A percentile compares a stretch with the other conserved stretches of the same genome.
Conservation (phyloP, 345 rosid species). For the Gossypium australe region DNA sequence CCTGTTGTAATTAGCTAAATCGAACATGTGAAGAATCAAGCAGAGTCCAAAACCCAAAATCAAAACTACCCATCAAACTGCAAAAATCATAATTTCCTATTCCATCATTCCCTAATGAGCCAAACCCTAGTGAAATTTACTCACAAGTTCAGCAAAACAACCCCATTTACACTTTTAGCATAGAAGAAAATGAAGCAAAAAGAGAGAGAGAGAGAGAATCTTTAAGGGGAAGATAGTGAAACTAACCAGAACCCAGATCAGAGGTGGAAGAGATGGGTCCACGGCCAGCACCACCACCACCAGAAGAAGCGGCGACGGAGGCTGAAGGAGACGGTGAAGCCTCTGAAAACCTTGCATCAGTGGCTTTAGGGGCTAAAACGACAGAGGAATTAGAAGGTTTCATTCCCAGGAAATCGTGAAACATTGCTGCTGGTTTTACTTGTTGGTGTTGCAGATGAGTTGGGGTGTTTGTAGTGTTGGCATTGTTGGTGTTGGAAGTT, state of each 20-base stretch:
- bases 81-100: constrained; percentile 1
- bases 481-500: constrained; percentile 27
- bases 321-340: constrained; percentile 45
- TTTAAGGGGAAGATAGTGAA: neutral
- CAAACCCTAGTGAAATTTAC: neutral
- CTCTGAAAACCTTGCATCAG: constrained; percentile 24
- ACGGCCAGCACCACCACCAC: constrained; percentile 36
- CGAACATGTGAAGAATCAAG: neutral
- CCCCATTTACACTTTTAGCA: neutral
- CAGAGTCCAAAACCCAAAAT: constrained; percentile 14
- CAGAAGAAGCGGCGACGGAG: constrained; percentile 47
- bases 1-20: neutral
- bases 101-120: neutral
- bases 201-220: neutral
- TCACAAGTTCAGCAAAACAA: neutral
- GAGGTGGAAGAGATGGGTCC: constrained; percentile 70
- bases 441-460: constrained; percentile 24
- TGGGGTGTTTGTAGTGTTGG: constrained; percentile 16
- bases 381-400: constrained; percentile 41
- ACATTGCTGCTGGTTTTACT: constrained; percentile 44
- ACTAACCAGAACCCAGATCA: constrained; percentile 75
- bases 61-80: constrained; percentile 14
- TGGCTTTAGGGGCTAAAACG: constrained; percentile 32
- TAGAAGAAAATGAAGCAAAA: neutral
- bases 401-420: constrained; percentile 84